A percentile compares a stretch with the other conserved stretches of the same genome.
Conservation (phyloP, 139 green algal species). For the Marvania coccoides region DNA sequence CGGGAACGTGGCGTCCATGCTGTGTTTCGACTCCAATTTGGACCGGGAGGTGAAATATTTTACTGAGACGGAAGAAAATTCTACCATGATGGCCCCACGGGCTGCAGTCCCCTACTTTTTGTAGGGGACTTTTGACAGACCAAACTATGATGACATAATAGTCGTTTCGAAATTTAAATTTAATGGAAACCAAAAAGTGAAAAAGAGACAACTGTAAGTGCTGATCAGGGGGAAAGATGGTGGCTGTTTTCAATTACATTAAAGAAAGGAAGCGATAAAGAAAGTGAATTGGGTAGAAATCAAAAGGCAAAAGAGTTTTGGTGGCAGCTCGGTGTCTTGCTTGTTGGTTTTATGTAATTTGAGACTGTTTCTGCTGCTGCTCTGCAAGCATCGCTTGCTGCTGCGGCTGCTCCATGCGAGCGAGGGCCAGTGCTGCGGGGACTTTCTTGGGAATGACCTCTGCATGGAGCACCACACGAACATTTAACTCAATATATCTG, state of each 20-base stretch:
- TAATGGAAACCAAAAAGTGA: not conserved
- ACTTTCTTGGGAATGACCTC: constrained; percentile 18
- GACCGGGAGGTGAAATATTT: constrained; percentile 80
- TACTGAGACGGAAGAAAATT: constrained; percentile 94
- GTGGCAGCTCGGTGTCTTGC: not conserved
- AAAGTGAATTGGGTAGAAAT: not conserved
- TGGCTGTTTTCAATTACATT: not conserved
- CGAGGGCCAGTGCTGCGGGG: constrained; percentile 5
- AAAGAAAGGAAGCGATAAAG: not conserved
- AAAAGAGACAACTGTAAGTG: too few relatives aligned
- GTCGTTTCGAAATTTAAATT: not conserved
- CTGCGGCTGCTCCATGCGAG: not conserved
- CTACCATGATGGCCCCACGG: constrained; percentile 81
- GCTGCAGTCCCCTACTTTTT: constrained; percentile 78
- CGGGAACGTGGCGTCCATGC: constrained; percentile 94
- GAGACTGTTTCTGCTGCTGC: not conserved
- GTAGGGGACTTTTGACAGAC: too few relatives aligned
- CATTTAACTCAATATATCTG: not conserved
- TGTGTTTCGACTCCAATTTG: constrained; percentile 90
- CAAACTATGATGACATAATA: not conserved
- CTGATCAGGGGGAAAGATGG: too few relatives aligned
- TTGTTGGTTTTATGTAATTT: not conserved
- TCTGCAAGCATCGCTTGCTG: not conserved
- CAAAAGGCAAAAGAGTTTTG: not conserved
- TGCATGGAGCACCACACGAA: not conserved